Evolutionary conservation across 1,284 basidiomycete species (phyloP), one percentile per base, ranked within the genome.

Genomic region (Dichomitus squalens): DNA sequence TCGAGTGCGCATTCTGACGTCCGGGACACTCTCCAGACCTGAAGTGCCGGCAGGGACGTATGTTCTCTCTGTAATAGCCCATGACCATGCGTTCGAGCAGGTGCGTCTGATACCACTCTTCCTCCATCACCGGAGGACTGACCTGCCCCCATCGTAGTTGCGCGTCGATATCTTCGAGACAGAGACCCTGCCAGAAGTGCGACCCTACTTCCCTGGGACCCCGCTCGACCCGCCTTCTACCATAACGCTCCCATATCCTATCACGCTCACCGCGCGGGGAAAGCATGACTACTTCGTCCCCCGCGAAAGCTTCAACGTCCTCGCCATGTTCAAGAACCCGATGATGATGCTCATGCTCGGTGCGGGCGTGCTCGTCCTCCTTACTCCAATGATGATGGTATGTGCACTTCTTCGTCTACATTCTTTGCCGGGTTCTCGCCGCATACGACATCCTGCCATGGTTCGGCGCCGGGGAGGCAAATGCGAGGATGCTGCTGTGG

Each of bases 321-420:
- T 92, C 53, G 85, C 79, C 47, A 90, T 95, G 88, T 77, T 95
- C 67, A 86, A 89, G 66, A 93, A 84, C 69, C 93, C 93, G 2
- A 94, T 95, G 93, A 88, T 93, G 75, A 75, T 95, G 57, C 84
- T 95, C 76, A 91, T 93, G 88, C 76, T 88, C 18, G 77, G 83
- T 63, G 87, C 80, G 41, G 92, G 81, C 29, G 74, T 76, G 33
- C 84, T 94, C 82, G 83, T 92, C 73, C 73, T 92, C 20, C 83
- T 78, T n/a, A 85, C 88, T 81, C 93, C 93, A 1, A 93, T 90
- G 70, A 70, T 95, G 59, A 88, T 89, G 79, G 92, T 93, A 61
- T 60, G 82, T 68, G 14, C n/a, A n/a, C n/a, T 20, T 14, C 12
- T 21, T 44, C 27, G 3, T 46, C 18, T 31, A 21, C 16, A 20